Percentiles rank a stretch among this genome's conserved stretches.
Evolutionary conservation across 2,329 filamentous ascomycete species (phyloP).

Genomic region (Apiospora pterosperma): DNA sequence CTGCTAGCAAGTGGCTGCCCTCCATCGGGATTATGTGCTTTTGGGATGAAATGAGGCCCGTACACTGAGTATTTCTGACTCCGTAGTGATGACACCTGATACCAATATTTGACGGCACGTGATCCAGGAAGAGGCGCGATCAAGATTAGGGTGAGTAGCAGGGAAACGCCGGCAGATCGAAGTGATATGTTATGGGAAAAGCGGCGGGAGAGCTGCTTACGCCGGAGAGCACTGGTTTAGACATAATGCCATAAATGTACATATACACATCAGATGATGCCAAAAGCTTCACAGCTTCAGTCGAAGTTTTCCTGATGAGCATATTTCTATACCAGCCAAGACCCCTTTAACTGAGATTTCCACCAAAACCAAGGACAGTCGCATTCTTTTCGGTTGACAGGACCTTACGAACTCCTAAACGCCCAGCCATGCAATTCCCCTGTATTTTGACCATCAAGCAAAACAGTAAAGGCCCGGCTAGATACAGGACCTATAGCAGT

Average conservation of each 20-base stretch:
- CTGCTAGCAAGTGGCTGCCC: background rate
- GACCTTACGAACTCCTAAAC: background rate
- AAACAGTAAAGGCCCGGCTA: background rate
- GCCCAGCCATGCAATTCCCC: background rate
- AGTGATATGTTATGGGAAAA: background rate
- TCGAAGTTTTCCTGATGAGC: background rate
- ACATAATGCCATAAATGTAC: background rate
- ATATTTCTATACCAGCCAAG: background rate
- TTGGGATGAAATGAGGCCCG: background rate
- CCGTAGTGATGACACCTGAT: background rate
- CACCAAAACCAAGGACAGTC: background rate
- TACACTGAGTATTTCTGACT: background rate
- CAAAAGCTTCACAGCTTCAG: background rate
- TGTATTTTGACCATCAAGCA: background rate
- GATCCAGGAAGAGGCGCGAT: background rate
- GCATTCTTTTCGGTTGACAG: background rate
- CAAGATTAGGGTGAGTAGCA: background rate
- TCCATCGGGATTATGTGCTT: background rate
- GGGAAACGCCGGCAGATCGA: background rate
- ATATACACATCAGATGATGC: background rate
- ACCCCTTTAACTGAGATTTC: background rate
- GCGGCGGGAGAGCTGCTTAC: background rate
- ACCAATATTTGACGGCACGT: background rate
- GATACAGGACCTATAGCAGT: slow-evolving; percentile 55
- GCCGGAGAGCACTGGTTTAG: background rate